Evolutionary conservation across 257 asterid genomes (phyloP).

Genomic region (Fraxinus cuspidata): DNA sequence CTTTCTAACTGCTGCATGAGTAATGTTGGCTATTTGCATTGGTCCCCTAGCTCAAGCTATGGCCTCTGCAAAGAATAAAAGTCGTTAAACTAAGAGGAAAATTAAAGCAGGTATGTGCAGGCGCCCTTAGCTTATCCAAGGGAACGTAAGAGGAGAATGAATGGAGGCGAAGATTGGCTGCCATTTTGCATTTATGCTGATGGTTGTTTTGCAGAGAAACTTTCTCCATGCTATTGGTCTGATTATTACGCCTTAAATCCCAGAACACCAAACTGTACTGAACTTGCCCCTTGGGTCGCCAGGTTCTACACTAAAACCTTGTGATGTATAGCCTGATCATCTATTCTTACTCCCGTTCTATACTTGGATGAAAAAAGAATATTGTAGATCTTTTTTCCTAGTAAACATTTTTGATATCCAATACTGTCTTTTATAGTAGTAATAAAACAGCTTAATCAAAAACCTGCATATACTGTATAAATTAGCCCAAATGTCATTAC

Average conservation of each 20-base stretch:
- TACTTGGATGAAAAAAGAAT: background rate
- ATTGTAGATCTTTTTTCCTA: background rate
- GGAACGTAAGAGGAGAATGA: slow-evolving; percentile 75
- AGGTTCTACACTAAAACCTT: slow-evolving; percentile 48
- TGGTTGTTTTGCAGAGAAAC: slow-evolving; percentile 47
- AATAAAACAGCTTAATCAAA: too few relatives aligned
- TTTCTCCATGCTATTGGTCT: slow-evolving; percentile 75
- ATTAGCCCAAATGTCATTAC: slow-evolving; percentile 37
- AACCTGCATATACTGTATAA: slow-evolving; percentile 38
- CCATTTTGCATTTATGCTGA: slow-evolving; percentile 64
- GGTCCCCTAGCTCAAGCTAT: background rate
- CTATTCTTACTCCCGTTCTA: background rate
- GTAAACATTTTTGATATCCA: background rate
- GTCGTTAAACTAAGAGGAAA: background rate
- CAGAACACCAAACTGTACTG: slow-evolving; percentile 61
- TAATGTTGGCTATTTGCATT: slow-evolving; percentile 2
- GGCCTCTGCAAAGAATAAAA: background rate
- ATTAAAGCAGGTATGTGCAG: slow-evolving; percentile 65
- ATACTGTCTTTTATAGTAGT: too few relatives aligned
- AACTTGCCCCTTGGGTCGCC: slow-evolving; percentile 91
- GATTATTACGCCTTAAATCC: slow-evolving; percentile 70
- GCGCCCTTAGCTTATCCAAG: slow-evolving; percentile 88
- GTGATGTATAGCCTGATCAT: background rate
- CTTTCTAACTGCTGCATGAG: slow-evolving; percentile 7
- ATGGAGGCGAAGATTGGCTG: slow-evolving; percentile 84